These are phyloP conservation scores for Lagenidium giganteum DNA, from an alignment of 352 stramenopile genomes.

Conservation along the genomic window DNA sequence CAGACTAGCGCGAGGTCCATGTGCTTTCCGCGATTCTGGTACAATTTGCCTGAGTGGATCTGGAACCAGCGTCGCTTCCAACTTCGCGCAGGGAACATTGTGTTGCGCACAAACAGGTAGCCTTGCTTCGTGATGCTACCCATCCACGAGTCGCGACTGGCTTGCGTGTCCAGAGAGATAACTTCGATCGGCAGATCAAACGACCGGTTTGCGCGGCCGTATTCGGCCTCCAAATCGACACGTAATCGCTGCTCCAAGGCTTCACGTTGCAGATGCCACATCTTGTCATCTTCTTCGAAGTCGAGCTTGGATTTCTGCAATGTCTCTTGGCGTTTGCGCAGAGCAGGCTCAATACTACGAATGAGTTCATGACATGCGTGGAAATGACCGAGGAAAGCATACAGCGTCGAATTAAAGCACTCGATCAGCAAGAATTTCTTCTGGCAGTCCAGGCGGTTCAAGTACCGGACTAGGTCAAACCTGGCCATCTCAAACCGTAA, in stretches of 20 bases:
- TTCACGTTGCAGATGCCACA: slow-evolving; percentile 56
- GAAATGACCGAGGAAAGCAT: slow-evolving; percentile 60
- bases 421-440: slow-evolving; percentile 75
- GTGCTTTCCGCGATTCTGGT: slow-evolving; percentile 52
- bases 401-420: slow-evolving; percentile 67
- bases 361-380: slow-evolving; percentile 64
- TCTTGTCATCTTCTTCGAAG: slow-evolving; percentile 51
- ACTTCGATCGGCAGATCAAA: slow-evolving; percentile 61
- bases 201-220: slow-evolving; percentile 17
- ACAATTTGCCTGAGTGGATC: slow-evolving; percentile 71
- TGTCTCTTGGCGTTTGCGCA: slow-evolving; percentile 50
- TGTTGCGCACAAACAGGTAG: slow-evolving; percentile 71
- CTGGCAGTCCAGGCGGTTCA: slow-evolving; percentile 66
- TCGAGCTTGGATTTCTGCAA: slow-evolving; percentile 47
- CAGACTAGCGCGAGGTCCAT: slow-evolving; percentile 62
- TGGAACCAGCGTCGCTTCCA: slow-evolving; percentile 80
- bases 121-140: slow-evolving; percentile 48
- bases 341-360: slow-evolving; percentile 49
- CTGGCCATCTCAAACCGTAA: slow-evolving; percentile 64
- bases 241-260: slow-evolving; percentile 34
- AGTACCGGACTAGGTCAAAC: slow-evolving; percentile 67
- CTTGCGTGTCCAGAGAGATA: slow-evolving; percentile 49
- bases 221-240: slow-evolving; percentile 25
- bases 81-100: slow-evolving; percentile 58
- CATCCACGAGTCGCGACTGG: slow-evolving; percentile 21